A percentile compares a stretch with the other conserved stretches of the same genome.
Evolutionary conservation across 768 basidiomycete species (phyloP).

Genomic region (Lactarius indigo): DNA sequence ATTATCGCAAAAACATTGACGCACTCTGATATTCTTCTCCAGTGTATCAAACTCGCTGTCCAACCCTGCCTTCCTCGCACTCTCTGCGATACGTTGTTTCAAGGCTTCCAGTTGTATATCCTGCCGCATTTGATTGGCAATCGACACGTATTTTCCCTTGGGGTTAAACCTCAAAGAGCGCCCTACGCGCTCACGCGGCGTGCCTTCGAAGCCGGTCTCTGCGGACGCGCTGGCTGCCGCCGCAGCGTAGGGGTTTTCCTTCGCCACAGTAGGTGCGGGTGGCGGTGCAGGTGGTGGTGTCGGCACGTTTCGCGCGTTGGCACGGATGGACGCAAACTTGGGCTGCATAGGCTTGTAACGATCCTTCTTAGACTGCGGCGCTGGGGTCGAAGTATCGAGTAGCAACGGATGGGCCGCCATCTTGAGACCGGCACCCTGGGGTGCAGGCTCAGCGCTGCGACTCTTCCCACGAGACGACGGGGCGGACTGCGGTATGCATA

Average conservation of each 20-base stretch:
- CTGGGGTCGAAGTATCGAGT: slow-evolving; percentile 58
- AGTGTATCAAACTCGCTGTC: slow-evolving; percentile 90
- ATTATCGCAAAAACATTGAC: slow-evolving; percentile 26
- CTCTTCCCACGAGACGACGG: slow-evolving; percentile 54
- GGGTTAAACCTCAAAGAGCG: slow-evolving; percentile 81
- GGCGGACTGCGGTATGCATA: slow-evolving; percentile 43
- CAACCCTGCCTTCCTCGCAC: slow-evolving; percentile 88
- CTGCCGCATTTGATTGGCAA: slow-evolving; percentile 67
- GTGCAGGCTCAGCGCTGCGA: slow-evolving; percentile 56
- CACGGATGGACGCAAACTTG: slow-evolving; percentile 95
- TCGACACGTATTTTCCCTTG: slow-evolving; percentile 85
- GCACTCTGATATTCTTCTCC: slow-evolving; percentile 84
- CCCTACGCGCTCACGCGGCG: slow-evolving; percentile 65
- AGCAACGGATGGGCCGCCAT: slow-evolving; percentile 90
- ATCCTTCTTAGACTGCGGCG: slow-evolving; percentile 79
- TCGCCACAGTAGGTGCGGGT: slow-evolving; percentile 34
- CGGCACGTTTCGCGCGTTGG: slow-evolving; percentile 73
- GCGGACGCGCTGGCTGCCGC: slow-evolving; percentile 41
- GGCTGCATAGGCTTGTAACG: slow-evolving; percentile 98
- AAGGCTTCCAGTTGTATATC: slow-evolving; percentile 84
- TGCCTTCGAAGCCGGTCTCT: slow-evolving; percentile 68
- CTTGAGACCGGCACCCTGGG: slow-evolving; percentile 79
- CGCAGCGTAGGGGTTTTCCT: slow-evolving; percentile 78
- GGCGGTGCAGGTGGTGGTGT: slow-evolving; percentile 50
- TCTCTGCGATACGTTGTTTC: slow-evolving; percentile 90